phyloP scores from a whole-genome alignment of 805 yeast genomes.

The Saturnispora bothae region DNA sequence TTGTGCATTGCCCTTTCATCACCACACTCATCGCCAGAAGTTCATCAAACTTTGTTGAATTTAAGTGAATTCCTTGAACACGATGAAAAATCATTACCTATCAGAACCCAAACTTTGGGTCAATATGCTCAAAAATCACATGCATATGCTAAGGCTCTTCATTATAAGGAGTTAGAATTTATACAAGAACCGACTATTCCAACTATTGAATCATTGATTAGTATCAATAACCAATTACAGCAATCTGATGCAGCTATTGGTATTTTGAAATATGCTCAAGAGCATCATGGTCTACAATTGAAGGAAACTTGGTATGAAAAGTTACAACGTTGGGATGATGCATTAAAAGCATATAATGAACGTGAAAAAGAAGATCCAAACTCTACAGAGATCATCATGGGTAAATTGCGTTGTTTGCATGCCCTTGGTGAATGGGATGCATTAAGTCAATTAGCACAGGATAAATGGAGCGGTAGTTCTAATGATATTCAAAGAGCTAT shows the following conservation, averaged over 20 bases:
- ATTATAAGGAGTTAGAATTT: slow-evolving; percentile 90
- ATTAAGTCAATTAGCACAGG: slow-evolving; percentile 71
- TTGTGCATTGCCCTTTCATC: slow-evolving; percentile 82
- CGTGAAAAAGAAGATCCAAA: slow-evolving; percentile 57
- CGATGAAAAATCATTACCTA: slow-evolving; percentile 88
- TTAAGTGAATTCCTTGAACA: slow-evolving; percentile 96
- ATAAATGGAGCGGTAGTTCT: slow-evolving; percentile 70
- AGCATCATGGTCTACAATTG: slow-evolving; percentile 79
- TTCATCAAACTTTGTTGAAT: slow-evolving; percentile 79
- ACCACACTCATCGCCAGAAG: slow-evolving; percentile 90
- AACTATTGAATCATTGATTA: slow-evolving; percentile 83
- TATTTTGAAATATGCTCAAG: slow-evolving; percentile 85
- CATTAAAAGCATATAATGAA: slow-evolving; percentile 77
- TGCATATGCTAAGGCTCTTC: slow-evolving; percentile 95
- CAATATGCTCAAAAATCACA: slow-evolving; percentile 92
- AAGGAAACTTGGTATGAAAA: slow-evolving; percentile 98
- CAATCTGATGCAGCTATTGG: slow-evolving; percentile 98
- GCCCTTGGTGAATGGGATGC: slow-evolving; percentile 99
- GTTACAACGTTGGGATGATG: slow-evolving; percentile 96
- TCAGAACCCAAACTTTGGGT: slow-evolving; percentile 81
- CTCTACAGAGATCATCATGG: slow-evolving; percentile 84
- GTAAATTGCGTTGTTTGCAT: slow-evolving; percentile 95
- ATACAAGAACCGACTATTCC: slow-evolving; percentile 87
- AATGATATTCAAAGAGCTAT: slow-evolving; percentile 69
- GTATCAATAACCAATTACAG: slow-evolving; percentile 87